Evolutionary conservation across 768 basidiomycete species (phyloP).

Genomic region (Lactifluus piperatus): DNA sequence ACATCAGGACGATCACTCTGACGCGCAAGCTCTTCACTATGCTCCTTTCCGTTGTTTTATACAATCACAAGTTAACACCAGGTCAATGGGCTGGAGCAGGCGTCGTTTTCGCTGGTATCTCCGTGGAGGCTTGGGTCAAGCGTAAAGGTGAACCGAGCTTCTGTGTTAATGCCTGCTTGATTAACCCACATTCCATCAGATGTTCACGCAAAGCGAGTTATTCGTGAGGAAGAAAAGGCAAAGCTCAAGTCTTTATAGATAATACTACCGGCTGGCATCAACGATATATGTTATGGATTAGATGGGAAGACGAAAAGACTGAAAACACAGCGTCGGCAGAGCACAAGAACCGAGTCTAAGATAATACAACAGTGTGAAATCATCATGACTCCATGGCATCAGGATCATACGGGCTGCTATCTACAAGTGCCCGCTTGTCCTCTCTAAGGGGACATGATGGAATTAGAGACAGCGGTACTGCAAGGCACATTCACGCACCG

Average conservation of each 20-base stretch:
- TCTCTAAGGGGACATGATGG: conserved; percentile 23
- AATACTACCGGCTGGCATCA: neutral
- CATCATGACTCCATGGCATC: conserved; percentile 30
- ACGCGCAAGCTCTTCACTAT: conserved; percentile 98
- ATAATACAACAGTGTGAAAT: conserved; percentile 10
- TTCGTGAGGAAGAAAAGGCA: conserved; percentile 78
- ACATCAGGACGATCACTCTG: conserved; percentile 76
- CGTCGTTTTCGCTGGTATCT: conserved; percentile 93
- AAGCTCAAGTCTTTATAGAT: conserved; percentile 67
- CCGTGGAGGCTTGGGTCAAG: conserved; percentile 87
- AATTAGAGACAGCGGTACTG: neutral
- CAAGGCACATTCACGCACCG: conserved; percentile 24
- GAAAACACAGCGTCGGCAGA: neutral
- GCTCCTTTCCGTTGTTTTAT: conserved; percentile 88
- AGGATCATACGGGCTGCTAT: conserved; percentile 12
- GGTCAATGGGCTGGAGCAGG: conserved; percentile 94
- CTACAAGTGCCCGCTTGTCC: conserved; percentile 37
- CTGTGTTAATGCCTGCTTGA: neutral
- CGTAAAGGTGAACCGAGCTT: conserved; percentile 52
- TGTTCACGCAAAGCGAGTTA: conserved; percentile 69
- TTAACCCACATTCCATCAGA: conserved; percentile 34
- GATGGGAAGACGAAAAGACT: neutral
- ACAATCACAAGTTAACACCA: conserved; percentile 70
- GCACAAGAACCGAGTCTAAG: neutral
- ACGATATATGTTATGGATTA: conserved; percentile 13